Percentiles rank a stretch among this genome's conserved stretches.
These are phyloP conservation scores for Zygotorulaspora mrakii DNA, from an alignment of 1,139 yeast genomes.

Conservation along the genomic window DNA sequence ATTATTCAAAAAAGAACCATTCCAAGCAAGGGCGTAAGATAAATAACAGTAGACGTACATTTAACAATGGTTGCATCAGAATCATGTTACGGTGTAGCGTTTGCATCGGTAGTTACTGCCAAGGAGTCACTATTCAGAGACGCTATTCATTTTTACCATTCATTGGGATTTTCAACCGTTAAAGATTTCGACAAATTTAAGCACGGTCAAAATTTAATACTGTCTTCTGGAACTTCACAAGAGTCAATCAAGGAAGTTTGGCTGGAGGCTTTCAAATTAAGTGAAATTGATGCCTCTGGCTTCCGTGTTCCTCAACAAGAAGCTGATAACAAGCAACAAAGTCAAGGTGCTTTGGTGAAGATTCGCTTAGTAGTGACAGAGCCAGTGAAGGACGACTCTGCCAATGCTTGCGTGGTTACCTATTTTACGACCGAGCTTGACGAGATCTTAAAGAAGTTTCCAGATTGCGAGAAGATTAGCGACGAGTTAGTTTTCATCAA, in stretches of 20 bases:
- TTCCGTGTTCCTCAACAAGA: constrained; percentile 58
- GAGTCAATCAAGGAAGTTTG: constrained; percentile 67
- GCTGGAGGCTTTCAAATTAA: constrained; percentile 65
- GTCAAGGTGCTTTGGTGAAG: constrained; percentile 60
- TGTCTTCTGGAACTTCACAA: constrained; percentile 51
- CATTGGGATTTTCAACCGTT: constrained; percentile 56
- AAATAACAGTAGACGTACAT: neutral
- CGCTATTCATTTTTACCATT: constrained; percentile 51
- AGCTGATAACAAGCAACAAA: constrained; percentile 40
- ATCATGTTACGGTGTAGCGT: constrained; percentile 42
- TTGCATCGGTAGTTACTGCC: constrained; percentile 58
- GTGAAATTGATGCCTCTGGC: constrained; percentile 46
- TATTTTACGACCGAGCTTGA: constrained; percentile 52
- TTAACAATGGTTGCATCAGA: constrained; percentile 27
- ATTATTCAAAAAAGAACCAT: no score
- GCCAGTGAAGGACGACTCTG: constrained; percentile 34
- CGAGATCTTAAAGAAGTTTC: constrained; percentile 40
- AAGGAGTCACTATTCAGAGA: constrained; percentile 46
- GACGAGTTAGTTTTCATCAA: constrained; percentile 35
- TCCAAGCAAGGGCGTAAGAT: neutral
- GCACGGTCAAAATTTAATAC: constrained; percentile 35
- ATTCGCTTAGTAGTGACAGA: constrained; percentile 49
- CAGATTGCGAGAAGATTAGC: constrained; percentile 28
- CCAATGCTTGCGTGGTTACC: constrained; percentile 37
- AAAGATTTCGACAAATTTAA: constrained; percentile 48